Conservation (phyloP, 2,329 filamentous ascomycete species). For the Sporothrix pseudoabietina region DNA sequence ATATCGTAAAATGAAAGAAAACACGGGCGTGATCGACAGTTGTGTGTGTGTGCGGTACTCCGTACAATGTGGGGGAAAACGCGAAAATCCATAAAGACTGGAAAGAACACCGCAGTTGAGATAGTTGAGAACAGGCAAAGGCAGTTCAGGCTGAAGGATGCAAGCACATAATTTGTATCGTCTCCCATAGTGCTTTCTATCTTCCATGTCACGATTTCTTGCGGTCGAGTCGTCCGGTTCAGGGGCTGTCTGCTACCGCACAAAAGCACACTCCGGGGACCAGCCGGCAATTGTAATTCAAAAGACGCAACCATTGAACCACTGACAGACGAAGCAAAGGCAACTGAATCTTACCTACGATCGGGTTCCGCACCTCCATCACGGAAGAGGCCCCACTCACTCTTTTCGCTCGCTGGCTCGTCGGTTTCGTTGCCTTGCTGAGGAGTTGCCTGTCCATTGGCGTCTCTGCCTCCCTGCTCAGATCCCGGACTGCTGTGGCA, state of each 20-base stretch:
- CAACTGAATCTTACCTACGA: constrained; percentile 3
- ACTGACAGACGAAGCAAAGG: background rate
- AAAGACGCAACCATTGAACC: background rate
- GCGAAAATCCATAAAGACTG: background rate
- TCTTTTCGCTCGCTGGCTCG: no score
- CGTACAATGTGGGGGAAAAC: background rate
- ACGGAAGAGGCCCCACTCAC: background rate
- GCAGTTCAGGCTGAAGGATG: background rate
- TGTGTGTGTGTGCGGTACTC: background rate
- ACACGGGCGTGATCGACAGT: background rate
- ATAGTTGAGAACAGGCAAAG: background rate
- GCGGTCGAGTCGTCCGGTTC: background rate
- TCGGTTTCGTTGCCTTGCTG: no score
- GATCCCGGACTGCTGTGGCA: constrained; percentile 1
- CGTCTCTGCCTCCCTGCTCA: background rate
- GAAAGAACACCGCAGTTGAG: background rate
- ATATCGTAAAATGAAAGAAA: background rate
- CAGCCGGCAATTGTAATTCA: background rate
- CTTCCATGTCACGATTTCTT: background rate
- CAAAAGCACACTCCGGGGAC: background rate
- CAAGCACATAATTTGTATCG: background rate
- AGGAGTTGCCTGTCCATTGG: no score
- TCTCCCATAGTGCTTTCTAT: background rate
- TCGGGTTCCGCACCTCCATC: constrained; percentile 11
- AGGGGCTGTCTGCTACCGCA: background rate